These are phyloP conservation scores for Pyracantha coccinea DNA, from an alignment of 331 rosid species.

Conservation along the genomic window DNA sequence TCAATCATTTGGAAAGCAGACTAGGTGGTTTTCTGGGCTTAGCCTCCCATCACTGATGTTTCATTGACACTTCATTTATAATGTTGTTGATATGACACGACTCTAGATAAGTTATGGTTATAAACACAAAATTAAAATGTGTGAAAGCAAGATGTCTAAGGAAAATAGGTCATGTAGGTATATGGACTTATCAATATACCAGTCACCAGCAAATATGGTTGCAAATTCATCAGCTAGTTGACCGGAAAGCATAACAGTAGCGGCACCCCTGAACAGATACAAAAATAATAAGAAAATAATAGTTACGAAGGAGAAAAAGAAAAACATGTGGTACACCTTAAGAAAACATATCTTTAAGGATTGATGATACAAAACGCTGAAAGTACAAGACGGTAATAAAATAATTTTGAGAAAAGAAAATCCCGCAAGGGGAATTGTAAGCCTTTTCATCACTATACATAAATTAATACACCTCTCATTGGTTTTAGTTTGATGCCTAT, in stretches of 20 bases:
- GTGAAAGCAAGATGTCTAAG: neutral
- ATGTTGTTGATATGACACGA: too few relatives aligned
- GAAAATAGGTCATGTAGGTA: neutral
- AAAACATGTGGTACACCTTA: neutral
- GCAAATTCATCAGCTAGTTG: conserved; percentile 89
- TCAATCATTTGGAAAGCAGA: neutral
- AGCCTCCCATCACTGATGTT: too few relatives aligned
- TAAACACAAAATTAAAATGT: neutral
- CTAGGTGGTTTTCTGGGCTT: neutral
- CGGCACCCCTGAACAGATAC: conserved; percentile 52
- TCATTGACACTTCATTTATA: too few relatives aligned
- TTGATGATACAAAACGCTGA: neutral
- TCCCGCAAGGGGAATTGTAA: neutral
- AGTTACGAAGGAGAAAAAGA: neutral
- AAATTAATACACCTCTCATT: neutral
- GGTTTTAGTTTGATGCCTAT: neutral
- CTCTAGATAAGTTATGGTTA: too few relatives aligned
- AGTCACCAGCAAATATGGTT: conserved; percentile 83
- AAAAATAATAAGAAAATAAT: neutral
- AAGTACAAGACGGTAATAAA: neutral
- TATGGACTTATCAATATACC: conserved; percentile 33
- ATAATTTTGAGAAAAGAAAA: neutral
- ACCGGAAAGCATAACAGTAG: conserved; percentile 91
- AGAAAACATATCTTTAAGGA: neutral
- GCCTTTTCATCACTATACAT: neutral